A percentile compares a stretch with the other conserved stretches of the same genome.
Evolutionary conservation across 1,284 basidiomycete species (phyloP).

Genomic region (Sporisorium reilianum): DNA sequence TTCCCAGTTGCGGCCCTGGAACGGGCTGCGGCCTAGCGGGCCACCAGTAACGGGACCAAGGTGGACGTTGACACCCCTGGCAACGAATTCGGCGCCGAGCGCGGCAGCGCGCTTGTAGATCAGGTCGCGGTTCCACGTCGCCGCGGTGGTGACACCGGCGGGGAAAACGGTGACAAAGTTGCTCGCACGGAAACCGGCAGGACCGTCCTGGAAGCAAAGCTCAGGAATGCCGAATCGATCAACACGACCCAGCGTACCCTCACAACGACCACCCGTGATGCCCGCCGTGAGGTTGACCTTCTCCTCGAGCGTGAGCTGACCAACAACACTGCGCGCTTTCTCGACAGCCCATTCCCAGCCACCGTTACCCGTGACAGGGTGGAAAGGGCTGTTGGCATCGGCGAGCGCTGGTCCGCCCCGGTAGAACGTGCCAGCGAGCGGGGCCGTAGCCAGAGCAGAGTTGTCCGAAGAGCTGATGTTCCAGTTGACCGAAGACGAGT

Average conservation of each 20-base stretch:
- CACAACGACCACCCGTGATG: slow-evolving; percentile 33
- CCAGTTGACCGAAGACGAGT: slow-evolving; percentile 14
- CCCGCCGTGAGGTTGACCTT: slow-evolving; percentile 51
- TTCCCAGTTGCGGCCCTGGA: slow-evolving; percentile 48
- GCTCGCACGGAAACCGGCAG: slow-evolving; percentile 43
- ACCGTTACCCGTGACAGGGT: slow-evolving; percentile 38
- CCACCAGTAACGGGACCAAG: slow-evolving; percentile 67
- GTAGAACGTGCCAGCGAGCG: slow-evolving; percentile 36
- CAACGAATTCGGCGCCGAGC: slow-evolving; percentile 42
- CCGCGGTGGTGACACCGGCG: slow-evolving; percentile 43
- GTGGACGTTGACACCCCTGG: slow-evolving; percentile 45
- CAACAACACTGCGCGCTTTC: slow-evolving; percentile 34
- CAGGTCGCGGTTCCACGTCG: slow-evolving; percentile 47
- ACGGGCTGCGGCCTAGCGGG: slow-evolving; percentile 41
- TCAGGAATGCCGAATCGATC: slow-evolving; percentile 46
- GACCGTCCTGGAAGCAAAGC: slow-evolving; percentile 52
- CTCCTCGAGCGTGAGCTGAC: slow-evolving; percentile 45
- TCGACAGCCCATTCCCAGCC: slow-evolving; percentile 44
- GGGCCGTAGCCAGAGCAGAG: slow-evolving; percentile 31
- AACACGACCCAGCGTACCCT: slow-evolving; percentile 39
- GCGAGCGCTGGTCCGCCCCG: slow-evolving; percentile 37
- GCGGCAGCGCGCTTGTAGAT: slow-evolving; percentile 36
- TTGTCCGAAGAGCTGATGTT: slow-evolving; percentile 41
- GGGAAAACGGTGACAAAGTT: slow-evolving; percentile 52
- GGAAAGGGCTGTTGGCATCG: slow-evolving; percentile 36